phyloP scores from a whole-genome alignment of 805 yeast genomes.

The Kazachstania taianensis region DNA sequence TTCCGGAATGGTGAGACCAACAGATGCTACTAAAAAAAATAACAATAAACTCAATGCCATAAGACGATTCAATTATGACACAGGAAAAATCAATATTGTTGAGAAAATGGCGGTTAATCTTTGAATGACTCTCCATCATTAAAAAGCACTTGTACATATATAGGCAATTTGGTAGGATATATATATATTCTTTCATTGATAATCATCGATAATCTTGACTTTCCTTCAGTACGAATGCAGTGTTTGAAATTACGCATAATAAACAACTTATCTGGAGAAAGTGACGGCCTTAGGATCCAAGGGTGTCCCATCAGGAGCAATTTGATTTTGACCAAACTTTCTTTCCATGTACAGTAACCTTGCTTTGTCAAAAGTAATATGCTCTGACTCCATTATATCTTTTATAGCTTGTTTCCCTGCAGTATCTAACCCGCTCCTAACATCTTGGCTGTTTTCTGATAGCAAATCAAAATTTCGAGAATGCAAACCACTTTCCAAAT shows the following conservation, averaged over 20 bases:
- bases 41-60: slow-evolving; percentile 38
- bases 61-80: slow-evolving; percentile 52
- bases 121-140: too few species aligned
- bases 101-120: slow-evolving; percentile 23
- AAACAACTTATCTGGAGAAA: slow-evolving; percentile 22
- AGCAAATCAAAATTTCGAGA: slow-evolving; percentile 49
- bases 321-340: slow-evolving; percentile 39
- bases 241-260: too few species aligned
- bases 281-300: slow-evolving; percentile 55
- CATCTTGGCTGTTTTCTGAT: slow-evolving; percentile 40
- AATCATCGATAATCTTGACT: too few species aligned
- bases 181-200: too few species aligned
- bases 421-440: slow-evolving; percentile 53
- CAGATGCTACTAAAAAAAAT: slow-evolving; percentile 32
- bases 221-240: too few species aligned
- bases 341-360: slow-evolving; percentile 41
- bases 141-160: too few species aligned
- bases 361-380: slow-evolving; percentile 59
- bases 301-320: slow-evolving; percentile 60
- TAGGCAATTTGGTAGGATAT: too few species aligned
- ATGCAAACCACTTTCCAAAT: slow-evolving; percentile 46
- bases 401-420: slow-evolving; percentile 42
- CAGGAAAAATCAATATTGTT: slow-evolving; percentile 41
- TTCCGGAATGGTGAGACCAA: slow-evolving; percentile 41
- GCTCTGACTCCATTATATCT: slow-evolving; percentile 41